Evolutionary conservation across 306 rosid species (phyloP).

Genomic region (Mimosa pudica): DNA sequence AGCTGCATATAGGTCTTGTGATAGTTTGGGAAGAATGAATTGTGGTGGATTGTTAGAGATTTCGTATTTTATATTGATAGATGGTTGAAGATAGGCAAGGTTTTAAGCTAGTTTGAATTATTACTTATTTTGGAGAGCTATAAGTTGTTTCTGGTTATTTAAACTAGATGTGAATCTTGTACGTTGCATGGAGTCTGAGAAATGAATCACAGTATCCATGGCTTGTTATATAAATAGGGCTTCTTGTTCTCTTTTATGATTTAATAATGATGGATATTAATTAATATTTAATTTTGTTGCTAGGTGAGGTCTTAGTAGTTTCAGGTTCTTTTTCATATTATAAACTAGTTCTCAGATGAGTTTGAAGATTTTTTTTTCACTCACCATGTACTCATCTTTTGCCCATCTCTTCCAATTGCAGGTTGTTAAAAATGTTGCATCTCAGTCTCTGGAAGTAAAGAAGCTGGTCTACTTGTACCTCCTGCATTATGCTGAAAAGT

Average conservation of each 20-base stretch:
- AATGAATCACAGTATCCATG: background rate
- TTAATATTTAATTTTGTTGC: background rate
- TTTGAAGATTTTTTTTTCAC: background rate
- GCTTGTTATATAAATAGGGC: background rate
- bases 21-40: background rate
- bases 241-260: background rate
- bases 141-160: background rate
- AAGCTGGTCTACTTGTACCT: conserved; percentile 95
- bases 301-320: background rate
- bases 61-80: background rate
- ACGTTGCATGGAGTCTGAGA: background rate
- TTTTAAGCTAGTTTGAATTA: background rate
- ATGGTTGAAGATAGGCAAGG: conserved; percentile 5
- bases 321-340: background rate
- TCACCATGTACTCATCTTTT: conserved; percentile 13
- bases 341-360: background rate
- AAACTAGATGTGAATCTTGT: background rate
- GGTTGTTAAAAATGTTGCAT: conserved; percentile 97
- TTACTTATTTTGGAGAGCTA: background rate
- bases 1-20: background rate
- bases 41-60: background rate
- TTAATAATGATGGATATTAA: background rate
- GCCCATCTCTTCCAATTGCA: conserved; percentile 37
- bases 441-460: conserved; percentile 89
- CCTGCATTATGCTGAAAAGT: conserved; percentile 96